Evolutionary conservation across 2,329 filamentous ascomycete species (phyloP), one percentile per base, ranked within the genome.

Genomic region (Colletotrichum sidae): DNA sequence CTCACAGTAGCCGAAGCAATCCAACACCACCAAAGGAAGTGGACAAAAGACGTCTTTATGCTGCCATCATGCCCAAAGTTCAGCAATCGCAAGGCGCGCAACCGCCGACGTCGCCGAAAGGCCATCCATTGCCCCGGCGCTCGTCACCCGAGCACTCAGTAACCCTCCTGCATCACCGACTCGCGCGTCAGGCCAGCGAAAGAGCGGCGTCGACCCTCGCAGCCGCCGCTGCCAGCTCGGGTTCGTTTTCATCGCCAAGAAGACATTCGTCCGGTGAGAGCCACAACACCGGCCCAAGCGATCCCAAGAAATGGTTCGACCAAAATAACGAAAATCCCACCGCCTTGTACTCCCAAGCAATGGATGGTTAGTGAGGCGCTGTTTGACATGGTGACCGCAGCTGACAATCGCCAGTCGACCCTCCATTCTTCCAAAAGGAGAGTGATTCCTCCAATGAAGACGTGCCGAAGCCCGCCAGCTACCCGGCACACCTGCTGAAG

Each of bases 251-350:
- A 6, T 71, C 70, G 0, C 69, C 75, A 0, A 71, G 77, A 33
- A 71, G 78, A 25, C 76, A 83, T 38, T 86, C 83, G 0, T 85
- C 84, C 0, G 82, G 77, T 11, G 83, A 84, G 11, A 87, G 83
- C 41, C 77, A 83, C 50, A 77, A 80, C 25, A 86, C 84, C 0
- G 76, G 77, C 3, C 73, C 78, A 4, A 86, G 83, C 68, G 84
- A 87, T 55, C 79, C 84, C 1, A 83, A 79, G 41, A 80, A 75
- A 41, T 88, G 86, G 86, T 88, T 87, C 60, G 81, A 87, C 41
- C 76, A 75, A 10, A 84, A 82, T 5, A 88, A 88, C 47, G 74
- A 80, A 49, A 84, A 88, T 46, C 79, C 82, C 0, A 79, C 76
- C 1, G 78, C 76, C 10, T 77, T 75, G 0, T 80, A 80, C 51